Evolutionary conservation across 2,329 filamentous ascomycete species (phyloP), one percentile per base, ranked within the genome.

Genomic region (Dichotomopilus funicola): DNA sequence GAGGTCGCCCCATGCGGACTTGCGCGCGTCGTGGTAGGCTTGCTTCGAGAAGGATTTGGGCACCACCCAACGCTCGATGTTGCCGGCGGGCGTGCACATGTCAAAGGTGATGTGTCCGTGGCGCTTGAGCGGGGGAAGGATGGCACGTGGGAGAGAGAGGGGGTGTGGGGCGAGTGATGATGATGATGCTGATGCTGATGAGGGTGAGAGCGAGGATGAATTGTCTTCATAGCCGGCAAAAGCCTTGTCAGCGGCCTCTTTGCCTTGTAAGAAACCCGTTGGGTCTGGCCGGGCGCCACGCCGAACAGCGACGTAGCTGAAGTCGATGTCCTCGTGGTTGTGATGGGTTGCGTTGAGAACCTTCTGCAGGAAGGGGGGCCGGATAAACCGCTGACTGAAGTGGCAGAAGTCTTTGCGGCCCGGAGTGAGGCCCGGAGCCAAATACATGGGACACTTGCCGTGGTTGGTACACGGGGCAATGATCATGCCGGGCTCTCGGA

Each of bases 31-130:
- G 64, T 88, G 89, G 73, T 92, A 97, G 0, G 91, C 91, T 64
- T 87, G 83, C 64, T 81, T 85, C 69, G 86, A 86, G 71, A 86
- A 94, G 57, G 85, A 90, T 63, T 85, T 85, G 1, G 92, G 89
- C 0, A 99, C 86, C 0, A 87, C 94, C 94, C 94, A 99, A 54
- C 94, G 88, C 75, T 99, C 92, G 37, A 96, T 84, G 43, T 81
- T 84, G 36, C 89, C 94, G 0, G 82, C 79, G 0, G 92, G 87
- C 0, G 94, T 97, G 76, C 94, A 99, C 2, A 97, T 69, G 67
- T 99, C 94, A 34, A 99, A 75, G 12, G 87, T 89, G 44, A 97
- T 86, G 68, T 99, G 94, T 0, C 91, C 89, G 41, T 83, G 84
- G 31, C 90, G 83, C 75, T 99, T 99, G 57, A 99, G 76, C 0